phyloP scores from a whole-genome alignment of 768 basidiomycete genomes.

The Mycena capillaripes region DNA sequence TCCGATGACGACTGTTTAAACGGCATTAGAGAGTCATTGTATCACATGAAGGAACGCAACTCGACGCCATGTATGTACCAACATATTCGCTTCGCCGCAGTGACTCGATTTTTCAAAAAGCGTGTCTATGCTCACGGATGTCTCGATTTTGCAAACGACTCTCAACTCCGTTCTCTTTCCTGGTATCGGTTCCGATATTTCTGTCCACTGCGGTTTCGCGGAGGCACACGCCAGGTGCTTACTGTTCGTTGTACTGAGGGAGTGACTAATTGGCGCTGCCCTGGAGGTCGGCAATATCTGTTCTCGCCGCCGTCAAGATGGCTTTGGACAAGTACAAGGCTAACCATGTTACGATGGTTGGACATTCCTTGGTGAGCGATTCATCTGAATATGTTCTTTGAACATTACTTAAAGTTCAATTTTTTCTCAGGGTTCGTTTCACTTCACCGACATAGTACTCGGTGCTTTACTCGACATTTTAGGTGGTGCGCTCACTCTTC shows the following conservation, averaged over 20 bases:
- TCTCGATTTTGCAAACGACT: constrained; percentile 48
- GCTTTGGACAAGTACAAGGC: constrained; percentile 52
- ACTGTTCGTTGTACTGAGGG: not conserved
- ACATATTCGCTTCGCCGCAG: not conserved
- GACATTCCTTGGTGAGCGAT: constrained; percentile 53
- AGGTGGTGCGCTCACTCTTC: constrained; percentile 42
- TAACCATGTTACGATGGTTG: constrained; percentile 58
- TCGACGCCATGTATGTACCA: constrained; percentile 40
- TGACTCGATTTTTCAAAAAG: constrained; percentile 21
- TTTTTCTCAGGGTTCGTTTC: not conserved
- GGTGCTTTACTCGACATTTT: not conserved
- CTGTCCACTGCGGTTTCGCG: constrained; percentile 64
- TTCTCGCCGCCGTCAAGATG: constrained; percentile 60
- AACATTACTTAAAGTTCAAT: not conserved
- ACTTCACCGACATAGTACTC: not conserved
- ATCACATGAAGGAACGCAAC: constrained; percentile 53
- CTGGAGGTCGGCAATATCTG: constrained; percentile 53
- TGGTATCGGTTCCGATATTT: constrained; percentile 56
- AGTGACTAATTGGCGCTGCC: not conserved
- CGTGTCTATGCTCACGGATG: constrained; percentile 55
- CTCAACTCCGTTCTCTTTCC: constrained; percentile 63
- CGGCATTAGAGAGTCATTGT: constrained; percentile 49
- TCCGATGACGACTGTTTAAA: not conserved
- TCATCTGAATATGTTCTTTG: not conserved
- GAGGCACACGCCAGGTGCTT: constrained; percentile 59